Conservation (phyloP, 345 rosid species). For the Carallia brachiata region DNA sequence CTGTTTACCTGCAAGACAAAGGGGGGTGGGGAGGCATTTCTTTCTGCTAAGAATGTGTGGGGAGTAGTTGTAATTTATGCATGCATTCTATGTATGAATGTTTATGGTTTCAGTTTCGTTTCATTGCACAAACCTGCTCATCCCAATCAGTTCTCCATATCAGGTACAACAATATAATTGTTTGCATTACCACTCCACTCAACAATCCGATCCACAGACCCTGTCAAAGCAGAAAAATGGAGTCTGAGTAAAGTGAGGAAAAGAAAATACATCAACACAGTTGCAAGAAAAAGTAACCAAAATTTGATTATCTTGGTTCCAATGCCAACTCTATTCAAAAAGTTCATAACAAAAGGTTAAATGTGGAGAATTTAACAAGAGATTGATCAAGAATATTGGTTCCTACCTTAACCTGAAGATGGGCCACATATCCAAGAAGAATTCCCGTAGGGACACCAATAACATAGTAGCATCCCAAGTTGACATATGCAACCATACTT, state of each 20-base stretch:
- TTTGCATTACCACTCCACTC: conserved; percentile 28
- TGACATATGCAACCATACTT: neutral
- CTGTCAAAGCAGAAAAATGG: conserved; percentile 14
- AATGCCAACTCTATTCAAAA: neutral
- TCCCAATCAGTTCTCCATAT: conserved; percentile 36
- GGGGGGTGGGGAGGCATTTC: neutral
- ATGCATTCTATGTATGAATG: neutral
- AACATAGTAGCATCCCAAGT: conserved; percentile 2
- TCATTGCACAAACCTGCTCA: conserved; percentile 22
- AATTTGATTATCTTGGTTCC: neutral
- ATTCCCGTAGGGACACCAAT: conserved; percentile 19
- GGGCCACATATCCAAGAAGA: conserved; percentile 21
- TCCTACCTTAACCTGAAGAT: conserved; percentile 15
- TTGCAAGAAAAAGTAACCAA: neutral
- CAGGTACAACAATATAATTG: conserved; percentile 20
- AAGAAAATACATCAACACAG: neutral
- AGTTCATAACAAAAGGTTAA: neutral
- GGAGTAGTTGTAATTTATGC: neutral
- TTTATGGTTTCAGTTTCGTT: neutral
- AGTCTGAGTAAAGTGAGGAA: neutral
- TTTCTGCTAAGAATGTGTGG: neutral
- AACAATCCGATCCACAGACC: conserved; percentile 41
- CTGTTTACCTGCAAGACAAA: conserved; percentile 5
- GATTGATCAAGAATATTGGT: neutral
- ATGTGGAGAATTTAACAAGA: neutral